These are phyloP conservation scores for Quaeritorhiza haematococci DNA, from an alignment of 371 early-diverging fungal genomes.

Conservation along the genomic window DNA sequence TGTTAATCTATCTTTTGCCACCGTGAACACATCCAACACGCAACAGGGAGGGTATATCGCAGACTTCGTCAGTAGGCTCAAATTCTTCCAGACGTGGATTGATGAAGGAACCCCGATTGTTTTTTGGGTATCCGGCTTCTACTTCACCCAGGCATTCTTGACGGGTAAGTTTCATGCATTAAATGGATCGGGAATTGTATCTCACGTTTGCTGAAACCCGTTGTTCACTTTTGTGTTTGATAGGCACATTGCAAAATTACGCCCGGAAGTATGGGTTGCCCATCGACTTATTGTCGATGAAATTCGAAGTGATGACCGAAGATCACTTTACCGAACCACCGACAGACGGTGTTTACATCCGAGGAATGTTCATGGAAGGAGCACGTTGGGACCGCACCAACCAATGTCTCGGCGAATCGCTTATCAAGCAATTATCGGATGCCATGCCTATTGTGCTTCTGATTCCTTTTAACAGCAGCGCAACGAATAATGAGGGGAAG, in stretches of 20 bases:
- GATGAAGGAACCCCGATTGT: conserved; percentile 42
- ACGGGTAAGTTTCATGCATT: conserved; percentile 36
- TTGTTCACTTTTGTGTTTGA: neutral
- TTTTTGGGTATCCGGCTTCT: conserved; percentile 59
- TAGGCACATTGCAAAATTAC: conserved; percentile 55
- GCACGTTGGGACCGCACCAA: conserved; percentile 43
- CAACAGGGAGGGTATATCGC: conserved; percentile 40
- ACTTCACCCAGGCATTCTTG: conserved; percentile 55
- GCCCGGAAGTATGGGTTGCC: conserved; percentile 52
- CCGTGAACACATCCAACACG: neutral
- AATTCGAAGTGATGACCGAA: conserved; percentile 38
- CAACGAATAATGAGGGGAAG: conserved; percentile 5
- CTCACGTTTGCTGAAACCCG: neutral
- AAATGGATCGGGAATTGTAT: neutral
- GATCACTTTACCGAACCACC: conserved; percentile 33
- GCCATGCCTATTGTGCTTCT: conserved; percentile 43
- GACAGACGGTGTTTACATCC: conserved; percentile 48
- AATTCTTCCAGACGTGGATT: conserved; percentile 49
- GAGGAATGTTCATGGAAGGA: conserved; percentile 52
- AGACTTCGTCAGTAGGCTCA: conserved; percentile 42
- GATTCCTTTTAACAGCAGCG: conserved; percentile 38
- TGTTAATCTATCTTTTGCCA: no score
- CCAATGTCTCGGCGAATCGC: conserved; percentile 38
- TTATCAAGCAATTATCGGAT: conserved; percentile 42
- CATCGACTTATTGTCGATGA: conserved; percentile 44